Percentiles rank a stretch among this genome's conserved stretches.
Conservation (phyloP, 2,329 filamentous ascomycete genomes). For the Colletotrichum sp. region DNA sequence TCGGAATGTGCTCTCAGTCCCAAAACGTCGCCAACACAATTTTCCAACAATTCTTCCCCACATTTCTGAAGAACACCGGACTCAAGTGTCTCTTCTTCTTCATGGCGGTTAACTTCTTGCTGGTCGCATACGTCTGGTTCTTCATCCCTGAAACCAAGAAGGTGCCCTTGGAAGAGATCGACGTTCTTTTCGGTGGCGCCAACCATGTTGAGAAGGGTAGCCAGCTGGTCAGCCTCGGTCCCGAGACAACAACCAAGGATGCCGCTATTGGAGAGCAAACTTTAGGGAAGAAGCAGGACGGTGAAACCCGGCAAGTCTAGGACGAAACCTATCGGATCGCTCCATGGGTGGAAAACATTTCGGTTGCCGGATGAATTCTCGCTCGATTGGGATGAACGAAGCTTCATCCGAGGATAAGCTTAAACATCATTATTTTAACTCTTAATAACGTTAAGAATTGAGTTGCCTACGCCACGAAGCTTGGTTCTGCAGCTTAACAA, state of each 20-base stretch:
- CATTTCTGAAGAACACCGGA: constrained; percentile 62
- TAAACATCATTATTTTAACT: neutral
- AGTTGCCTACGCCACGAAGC: neutral
- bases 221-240: constrained; percentile 38
- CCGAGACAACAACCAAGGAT: neutral
- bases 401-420: neutral
- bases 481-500: neutral
- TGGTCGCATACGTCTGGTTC: constrained; percentile 53
- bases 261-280: neutral
- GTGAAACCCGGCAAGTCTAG: constrained; percentile 6
- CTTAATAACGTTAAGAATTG: neutral
- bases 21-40: constrained; percentile 70
- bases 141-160: constrained; percentile 55
- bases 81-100: constrained; percentile 45
- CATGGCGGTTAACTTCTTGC: constrained; percentile 46
- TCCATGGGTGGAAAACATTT: neutral
- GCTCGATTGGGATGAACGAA: neutral
- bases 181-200: constrained; percentile 56
- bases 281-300: neutral
- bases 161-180: constrained; percentile 59
- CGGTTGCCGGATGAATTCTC: neutral
- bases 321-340: neutral
- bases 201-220: constrained; percentile 61
- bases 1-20: constrained; percentile 66
- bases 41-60: constrained; percentile 73